Percentiles rank a stretch among this genome's conserved stretches.
Evolutionary conservation across 305 asterid genomes (phyloP).

Genomic region (Fraxinus nigra): DNA sequence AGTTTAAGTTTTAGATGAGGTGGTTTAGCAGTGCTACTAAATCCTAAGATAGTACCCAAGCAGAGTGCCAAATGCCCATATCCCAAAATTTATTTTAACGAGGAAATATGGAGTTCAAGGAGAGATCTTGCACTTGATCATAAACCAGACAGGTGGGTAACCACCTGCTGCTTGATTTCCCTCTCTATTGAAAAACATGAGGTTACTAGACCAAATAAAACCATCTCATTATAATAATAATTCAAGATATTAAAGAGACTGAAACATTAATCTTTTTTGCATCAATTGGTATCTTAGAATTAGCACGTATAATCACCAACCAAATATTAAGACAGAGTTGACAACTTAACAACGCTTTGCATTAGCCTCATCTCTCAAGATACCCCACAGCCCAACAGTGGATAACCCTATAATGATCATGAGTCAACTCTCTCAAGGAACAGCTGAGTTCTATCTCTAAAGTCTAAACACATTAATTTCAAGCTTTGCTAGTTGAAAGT

Average conservation of each 20-base stretch:
- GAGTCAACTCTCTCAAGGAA: not conserved
- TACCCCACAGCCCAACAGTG: not conserved
- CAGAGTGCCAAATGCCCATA: not conserved
- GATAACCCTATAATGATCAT: not conserved
- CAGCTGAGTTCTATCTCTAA: not conserved
- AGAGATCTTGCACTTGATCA: not conserved
- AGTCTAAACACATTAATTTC: not conserved
- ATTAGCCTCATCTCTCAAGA: not conserved
- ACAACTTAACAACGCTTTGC: not conserved
- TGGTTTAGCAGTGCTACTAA: not conserved
- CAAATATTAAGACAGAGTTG: not conserved
- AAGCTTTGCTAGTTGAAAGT: not conserved
- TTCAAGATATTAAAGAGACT: not conserved
- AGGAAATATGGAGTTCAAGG: not conserved
- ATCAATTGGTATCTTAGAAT: not conserved
- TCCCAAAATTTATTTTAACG: not conserved
- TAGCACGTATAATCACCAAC: not conserved
- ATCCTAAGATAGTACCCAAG: not conserved
- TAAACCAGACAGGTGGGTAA: not conserved
- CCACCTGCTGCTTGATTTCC: not conserved
- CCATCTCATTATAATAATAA: not conserved
- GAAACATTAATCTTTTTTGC: not conserved
- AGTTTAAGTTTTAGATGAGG: not conserved
- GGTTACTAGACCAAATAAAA: not conserved
- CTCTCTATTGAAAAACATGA: not conserved